A percentile compares a stretch with the other conserved stretches of the same genome.
Evolutionary conservation across 495 filamentous ascomycete species (phyloP).

Genomic region (Trichoderma reesei): DNA sequence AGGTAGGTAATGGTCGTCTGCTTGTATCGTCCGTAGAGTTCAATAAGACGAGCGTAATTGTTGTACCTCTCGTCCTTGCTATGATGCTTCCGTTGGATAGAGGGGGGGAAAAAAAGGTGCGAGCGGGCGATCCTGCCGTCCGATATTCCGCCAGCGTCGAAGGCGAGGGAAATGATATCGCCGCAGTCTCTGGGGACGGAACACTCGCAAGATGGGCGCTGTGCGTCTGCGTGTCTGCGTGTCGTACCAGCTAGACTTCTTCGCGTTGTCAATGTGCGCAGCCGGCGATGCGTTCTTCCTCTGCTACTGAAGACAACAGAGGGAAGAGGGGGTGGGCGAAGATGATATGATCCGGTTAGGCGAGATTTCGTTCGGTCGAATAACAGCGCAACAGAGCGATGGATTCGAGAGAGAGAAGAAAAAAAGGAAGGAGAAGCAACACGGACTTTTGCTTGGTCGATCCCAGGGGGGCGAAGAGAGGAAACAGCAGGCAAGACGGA

Average conservation of each 20-base stretch:
- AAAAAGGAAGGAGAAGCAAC: background rate
- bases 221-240: background rate
- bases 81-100: too few species aligned
- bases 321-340: too few species aligned
- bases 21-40: too few species aligned
- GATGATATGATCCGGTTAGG: background rate
- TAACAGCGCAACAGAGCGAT: background rate
- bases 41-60: too few species aligned
- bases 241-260: background rate
- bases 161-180: background rate
- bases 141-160: background rate
- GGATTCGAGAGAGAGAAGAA: too few species aligned
- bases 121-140: background rate
- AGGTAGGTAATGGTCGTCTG: too few species aligned
- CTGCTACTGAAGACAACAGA: background rate
- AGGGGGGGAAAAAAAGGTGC: background rate
- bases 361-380: conserved; percentile 1
- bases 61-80: too few species aligned
- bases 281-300: background rate
- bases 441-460: background rate
- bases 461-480: background rate
- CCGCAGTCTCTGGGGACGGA: background rate
- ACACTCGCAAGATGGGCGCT: background rate
- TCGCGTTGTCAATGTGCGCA: background rate
- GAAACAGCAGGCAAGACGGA: background rate